These are phyloP conservation scores for Stellera chamaejasme DNA, from an alignment of 345 rosid species.

Conservation along the genomic window DNA sequence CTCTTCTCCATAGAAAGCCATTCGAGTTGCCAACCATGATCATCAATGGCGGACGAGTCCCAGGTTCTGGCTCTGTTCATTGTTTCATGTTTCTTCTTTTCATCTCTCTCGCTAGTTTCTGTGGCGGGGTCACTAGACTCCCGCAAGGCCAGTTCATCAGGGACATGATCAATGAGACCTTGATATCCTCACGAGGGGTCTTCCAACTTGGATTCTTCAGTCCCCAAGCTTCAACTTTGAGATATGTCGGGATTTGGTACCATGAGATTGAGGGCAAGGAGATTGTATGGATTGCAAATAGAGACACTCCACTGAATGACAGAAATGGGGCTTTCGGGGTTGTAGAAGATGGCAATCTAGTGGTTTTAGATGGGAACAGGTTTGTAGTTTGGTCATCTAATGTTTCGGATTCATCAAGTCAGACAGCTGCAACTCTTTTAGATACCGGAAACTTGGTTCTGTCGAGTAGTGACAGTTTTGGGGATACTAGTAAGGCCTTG, in stretches of 20 bases:
- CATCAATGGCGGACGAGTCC: conserved; percentile 1
- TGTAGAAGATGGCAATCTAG: conserved; percentile 43
- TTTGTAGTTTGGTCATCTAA: conserved; percentile 40
- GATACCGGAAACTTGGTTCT: conserved; percentile 32
- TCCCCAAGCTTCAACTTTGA: conserved; percentile 26
- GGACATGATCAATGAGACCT: conserved; percentile 32
- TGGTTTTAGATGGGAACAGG: conserved; percentile 31
- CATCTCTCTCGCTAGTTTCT: conserved; percentile 17
- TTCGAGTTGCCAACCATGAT: conserved; percentile 8
- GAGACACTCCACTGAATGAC: conserved; percentile 38
- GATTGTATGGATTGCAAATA: conserved; percentile 67
- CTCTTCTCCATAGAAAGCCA: neutral
- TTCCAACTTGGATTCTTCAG: conserved; percentile 65
- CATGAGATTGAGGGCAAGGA: conserved; percentile 23
- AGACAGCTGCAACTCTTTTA: conserved; percentile 22
- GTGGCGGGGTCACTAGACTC: conserved; percentile 24
- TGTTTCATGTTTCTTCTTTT: conserved; percentile 16
- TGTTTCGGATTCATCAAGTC: conserved; percentile 18
- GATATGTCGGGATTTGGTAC: conserved; percentile 70
- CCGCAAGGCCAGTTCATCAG: conserved; percentile 24
- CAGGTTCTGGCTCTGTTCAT: conserved; percentile 12
- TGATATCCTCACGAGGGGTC: conserved; percentile 20
- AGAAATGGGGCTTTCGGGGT: conserved; percentile 35
- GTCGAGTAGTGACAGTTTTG: conserved; percentile 16
- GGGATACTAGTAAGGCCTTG: conserved; percentile 3